phyloP scores from a whole-genome alignment of 2,329 filamentous ascomycete genomes.

The Hypomyces rosellus region DNA sequence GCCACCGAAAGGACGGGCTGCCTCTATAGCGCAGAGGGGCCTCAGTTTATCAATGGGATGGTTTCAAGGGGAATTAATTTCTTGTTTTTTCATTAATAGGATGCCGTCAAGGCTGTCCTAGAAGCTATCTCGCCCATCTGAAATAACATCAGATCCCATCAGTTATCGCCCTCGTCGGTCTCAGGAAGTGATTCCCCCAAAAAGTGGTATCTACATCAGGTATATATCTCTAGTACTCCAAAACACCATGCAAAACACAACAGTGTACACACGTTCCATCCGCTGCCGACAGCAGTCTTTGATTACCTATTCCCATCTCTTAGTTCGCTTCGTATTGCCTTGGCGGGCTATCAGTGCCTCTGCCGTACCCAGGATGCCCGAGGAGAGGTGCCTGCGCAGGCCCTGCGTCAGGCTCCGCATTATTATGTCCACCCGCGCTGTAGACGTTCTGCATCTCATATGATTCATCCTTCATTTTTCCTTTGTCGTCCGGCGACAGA shows the following conservation, averaged over 20 bases:
- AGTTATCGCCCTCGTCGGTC: not conserved
- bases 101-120: constrained; percentile 3
- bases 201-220: not conserved
- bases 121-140: constrained; percentile 2
- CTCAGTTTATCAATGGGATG: no score
- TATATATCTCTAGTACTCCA: constrained; percentile 5
- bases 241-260: constrained; percentile 5
- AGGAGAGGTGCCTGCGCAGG: constrained; percentile 33
- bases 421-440: constrained; percentile 20
- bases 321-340: constrained; percentile 14
- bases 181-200: not conserved
- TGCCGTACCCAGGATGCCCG: constrained; percentile 41
- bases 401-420: constrained; percentile 11
- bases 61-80: no score
- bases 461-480: constrained; percentile 34
- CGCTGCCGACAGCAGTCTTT: not conserved
- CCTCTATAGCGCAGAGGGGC: no score
- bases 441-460: constrained; percentile 32
- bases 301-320: not conserved
- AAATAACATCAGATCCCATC: not conserved
- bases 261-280: constrained; percentile 1
- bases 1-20: no score
- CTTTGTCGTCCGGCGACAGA: constrained; percentile 30
- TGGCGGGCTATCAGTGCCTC: constrained; percentile 23
- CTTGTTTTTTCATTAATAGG: no score